Evolutionary conservation across 148 eudicot genomes (phyloP), one percentile per base, ranked within the genome.

Genomic region (Agrostemma githago): DNA sequence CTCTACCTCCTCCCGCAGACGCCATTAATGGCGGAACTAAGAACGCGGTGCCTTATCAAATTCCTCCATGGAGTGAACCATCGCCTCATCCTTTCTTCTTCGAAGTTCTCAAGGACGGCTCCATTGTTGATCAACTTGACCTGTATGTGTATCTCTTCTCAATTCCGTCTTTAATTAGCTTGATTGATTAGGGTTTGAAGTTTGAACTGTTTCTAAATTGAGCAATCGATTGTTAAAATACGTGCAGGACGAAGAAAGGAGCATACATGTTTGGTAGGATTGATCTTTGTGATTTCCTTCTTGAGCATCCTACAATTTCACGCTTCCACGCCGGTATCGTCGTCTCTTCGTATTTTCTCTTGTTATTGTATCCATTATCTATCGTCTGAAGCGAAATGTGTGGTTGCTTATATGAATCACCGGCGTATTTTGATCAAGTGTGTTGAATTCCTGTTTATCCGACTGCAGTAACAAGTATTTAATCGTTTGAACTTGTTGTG

Each of bases 181-280:
- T 7, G 11, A 1, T 57, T 38, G 2, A 1, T 48, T 34, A 9
- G 39, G 34, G 34, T n/a, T 71, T n/a, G n/a, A 54, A 0, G 6
- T 7, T 67, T 40, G 4, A 4, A 0, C 43, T 20, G 16, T 5
- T 39, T 34, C 34, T 62, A 9, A 20, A 19, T 34, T 10, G n/a
- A 34, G 19, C 26, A 5, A 56, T 65, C 10, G 54, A 67, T 41
- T 53, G n/a, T 69, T 48, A 51, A 67, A 43, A 40, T 19, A n/a
- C 70, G 61, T 76, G 42, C 81, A 95, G 99, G 65, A 67, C 89
- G 26, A 81, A 90, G 85, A 95, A 95, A 85, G 99, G 99, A 20
- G 99, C 99, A 6, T 95, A 88, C 81, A 92, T 95, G 97, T 92
- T 95, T 82, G 97, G 99, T 63, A 89, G 97, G 37, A 89, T 84